Conservation (phyloP, 495 filamentous ascomycete species). For the Pyronema omphalodes region DNA sequence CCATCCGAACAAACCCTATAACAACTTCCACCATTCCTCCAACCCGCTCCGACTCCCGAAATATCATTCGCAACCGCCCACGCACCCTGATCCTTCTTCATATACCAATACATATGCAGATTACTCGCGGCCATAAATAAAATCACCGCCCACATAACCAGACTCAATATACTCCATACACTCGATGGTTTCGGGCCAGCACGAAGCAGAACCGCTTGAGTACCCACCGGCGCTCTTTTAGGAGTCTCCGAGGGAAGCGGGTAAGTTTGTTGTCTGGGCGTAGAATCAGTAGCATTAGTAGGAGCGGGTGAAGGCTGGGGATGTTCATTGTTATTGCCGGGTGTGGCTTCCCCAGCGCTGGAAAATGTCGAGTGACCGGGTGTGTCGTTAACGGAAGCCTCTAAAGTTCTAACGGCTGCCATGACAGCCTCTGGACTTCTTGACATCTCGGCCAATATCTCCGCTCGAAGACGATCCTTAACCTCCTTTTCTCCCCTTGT, state of each 20-base stretch:
- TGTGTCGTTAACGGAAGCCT: no score
- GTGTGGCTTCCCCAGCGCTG: no score
- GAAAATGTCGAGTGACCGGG: no score
- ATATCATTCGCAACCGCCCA: neutral
- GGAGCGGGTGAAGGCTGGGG: no score
- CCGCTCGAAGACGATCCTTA: neutral
- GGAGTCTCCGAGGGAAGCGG: no score
- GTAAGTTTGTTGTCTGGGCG: no score
- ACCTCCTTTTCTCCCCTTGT: neutral
- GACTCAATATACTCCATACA: neutral
- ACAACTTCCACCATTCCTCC: neutral
- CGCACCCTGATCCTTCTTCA: neutral
- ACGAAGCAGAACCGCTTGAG: neutral
- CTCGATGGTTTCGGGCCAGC: neutral
- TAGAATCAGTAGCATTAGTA: no score
- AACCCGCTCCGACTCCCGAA: neutral
- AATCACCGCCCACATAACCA: neutral
- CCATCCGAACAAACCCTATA: neutral
- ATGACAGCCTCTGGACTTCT: no score
- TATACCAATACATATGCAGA: neutral
- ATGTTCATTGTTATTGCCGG: no score
- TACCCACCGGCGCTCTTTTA: neutral
- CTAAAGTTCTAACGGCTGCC: no score
- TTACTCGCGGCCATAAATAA: neutral
- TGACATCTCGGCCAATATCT: no score